Base-by-base conservation (phyloP, 768 basidiomycete species). In the Hericium alpestre region DNA sequence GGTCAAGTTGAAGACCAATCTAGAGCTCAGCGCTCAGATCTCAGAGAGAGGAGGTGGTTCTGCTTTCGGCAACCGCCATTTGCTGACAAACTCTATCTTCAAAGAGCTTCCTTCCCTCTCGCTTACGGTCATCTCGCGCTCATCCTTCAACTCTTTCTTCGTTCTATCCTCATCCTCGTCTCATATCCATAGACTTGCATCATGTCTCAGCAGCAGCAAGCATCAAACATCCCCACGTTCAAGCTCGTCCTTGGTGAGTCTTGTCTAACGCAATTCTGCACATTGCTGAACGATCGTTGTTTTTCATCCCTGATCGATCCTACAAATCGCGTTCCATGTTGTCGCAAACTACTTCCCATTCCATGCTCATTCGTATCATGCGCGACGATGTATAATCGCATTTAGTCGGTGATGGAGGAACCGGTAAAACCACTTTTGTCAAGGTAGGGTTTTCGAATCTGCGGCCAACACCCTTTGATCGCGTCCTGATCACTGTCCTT, bases 401-500 rank as follows among this genome's bases (percentile, higher is more conserved):
- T 61, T 57, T 66, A 93, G 93, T 95, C 63, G 93, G 93, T 64
- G 93, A 97, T 68, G 93, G 93, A 68, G 94, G 94, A 66, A 96
- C 94, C 57, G 94, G 93, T 64, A 95, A 97, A 78, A 97, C 94
- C 58, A 97, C 93, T 54, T 97, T 96, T 72, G 93, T 97, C 78
- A 97, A 97, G 84, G 91, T 92, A 65, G 63, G 73, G 69, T 32
- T 32, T 10, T 32, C 32, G 32, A 32, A 2, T 32, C 2, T 32
- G 32, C 0, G 2, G 32, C 20, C 13, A 50, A 57, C 43, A 59
- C 53, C 63, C 62, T 65, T 60, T 65, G 78, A 84, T 86, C 80
- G 74, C 66, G 69, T 75, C 60, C 78, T 83, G 81, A 87, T 85
- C 74, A 66, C 60, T 54, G 9, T 40, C 37, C 53, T 56, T 61